Conservation (phyloP, 345 rosid species). For the Pistacia atlantica region DNA sequence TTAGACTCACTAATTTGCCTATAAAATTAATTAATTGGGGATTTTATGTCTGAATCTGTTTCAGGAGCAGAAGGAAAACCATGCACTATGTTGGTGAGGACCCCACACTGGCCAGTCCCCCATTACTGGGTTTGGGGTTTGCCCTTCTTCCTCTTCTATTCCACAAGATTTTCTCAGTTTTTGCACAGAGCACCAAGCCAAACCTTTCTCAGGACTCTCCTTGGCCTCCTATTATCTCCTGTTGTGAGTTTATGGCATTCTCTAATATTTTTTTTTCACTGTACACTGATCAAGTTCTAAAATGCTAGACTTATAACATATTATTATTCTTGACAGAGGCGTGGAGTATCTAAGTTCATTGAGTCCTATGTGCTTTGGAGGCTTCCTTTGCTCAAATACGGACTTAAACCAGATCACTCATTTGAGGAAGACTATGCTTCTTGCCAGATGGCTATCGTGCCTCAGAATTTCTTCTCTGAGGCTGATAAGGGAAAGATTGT, state of each 20-base stretch:
- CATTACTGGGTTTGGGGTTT: conserved; percentile 88
- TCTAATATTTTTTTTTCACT: neutral
- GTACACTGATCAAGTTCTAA: neutral
- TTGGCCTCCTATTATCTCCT: conserved; percentile 61
- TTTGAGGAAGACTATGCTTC: conserved; percentile 91
- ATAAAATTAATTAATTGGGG: too few species aligned
- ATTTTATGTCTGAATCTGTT: neutral
- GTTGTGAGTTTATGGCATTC: conserved; percentile 42
- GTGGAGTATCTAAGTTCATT: conserved; percentile 66
- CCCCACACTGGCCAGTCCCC: conserved; percentile 81
- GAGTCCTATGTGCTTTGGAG: conserved; percentile 81
- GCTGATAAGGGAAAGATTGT: conserved; percentile 77
- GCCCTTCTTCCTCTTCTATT: conserved; percentile 85
- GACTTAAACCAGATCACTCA: conserved; percentile 80
- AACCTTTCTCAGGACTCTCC: conserved; percentile 46
- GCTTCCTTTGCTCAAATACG: conserved; percentile 72
- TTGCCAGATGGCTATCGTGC: conserved; percentile 94
- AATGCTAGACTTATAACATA: neutral
- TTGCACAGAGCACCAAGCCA: conserved; percentile 80
- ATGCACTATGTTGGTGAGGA: conserved; percentile 81
- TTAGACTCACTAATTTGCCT: neutral
- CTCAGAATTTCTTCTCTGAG: conserved; percentile 73
- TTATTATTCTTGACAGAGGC: conserved; percentile 49
- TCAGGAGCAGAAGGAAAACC: conserved; percentile 62
- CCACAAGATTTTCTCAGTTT: conserved; percentile 82